These are phyloP conservation scores for Sporothrix brunneoviolacea DNA, from an alignment of 2,329 filamentous ascomycete species.

Conservation along the genomic window DNA sequence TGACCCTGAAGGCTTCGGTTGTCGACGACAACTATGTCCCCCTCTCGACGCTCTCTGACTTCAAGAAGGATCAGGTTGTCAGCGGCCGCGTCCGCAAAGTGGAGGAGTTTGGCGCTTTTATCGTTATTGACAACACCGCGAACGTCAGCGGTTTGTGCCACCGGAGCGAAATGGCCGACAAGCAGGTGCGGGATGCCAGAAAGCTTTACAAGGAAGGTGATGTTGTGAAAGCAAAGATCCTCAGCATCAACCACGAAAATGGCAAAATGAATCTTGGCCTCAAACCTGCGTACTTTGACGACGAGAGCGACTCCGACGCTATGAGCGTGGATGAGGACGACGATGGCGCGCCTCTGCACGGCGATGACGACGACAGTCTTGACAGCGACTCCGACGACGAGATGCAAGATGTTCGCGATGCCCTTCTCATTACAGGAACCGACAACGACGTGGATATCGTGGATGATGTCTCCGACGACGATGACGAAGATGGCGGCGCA, in stretches of 20 bases:
- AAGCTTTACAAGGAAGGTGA: slow-evolving; percentile 89
- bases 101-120: slow-evolving; percentile 90
- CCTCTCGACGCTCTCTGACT: slow-evolving; percentile 65
- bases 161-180: slow-evolving; percentile 83
- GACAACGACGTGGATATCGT: slow-evolving; percentile 9
- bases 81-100: slow-evolving; percentile 91
- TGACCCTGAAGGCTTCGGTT: slow-evolving; percentile 81
- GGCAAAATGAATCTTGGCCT: slow-evolving; percentile 82
- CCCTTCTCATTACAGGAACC: slow-evolving; percentile 37
- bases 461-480: slow-evolving; percentile 34
- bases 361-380: slow-evolving; percentile 37
- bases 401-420: slow-evolving; percentile 38
- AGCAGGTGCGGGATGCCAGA: slow-evolving; percentile 71
- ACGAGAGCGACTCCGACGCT: slow-evolving; percentile 38
- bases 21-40: slow-evolving; percentile 68
- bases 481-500: slow-evolving; percentile 21
- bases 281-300: slow-evolving; percentile 82
- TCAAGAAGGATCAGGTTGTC: slow-evolving; percentile 72
- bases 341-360: slow-evolving; percentile 35
- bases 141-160: slow-evolving; percentile 94
- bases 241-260: slow-evolving; percentile 69
- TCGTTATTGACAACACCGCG: slow-evolving; percentile 76
- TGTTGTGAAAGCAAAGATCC: slow-evolving; percentile 81
- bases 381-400: slow-evolving; percentile 44
- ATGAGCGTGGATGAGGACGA: slow-evolving; percentile 40